A percentile compares a stretch with the other conserved stretches of the same genome.
Conservation (phyloP, 2,329 filamentous ascomycete species). For the Bipolaris sorokiniana region DNA sequence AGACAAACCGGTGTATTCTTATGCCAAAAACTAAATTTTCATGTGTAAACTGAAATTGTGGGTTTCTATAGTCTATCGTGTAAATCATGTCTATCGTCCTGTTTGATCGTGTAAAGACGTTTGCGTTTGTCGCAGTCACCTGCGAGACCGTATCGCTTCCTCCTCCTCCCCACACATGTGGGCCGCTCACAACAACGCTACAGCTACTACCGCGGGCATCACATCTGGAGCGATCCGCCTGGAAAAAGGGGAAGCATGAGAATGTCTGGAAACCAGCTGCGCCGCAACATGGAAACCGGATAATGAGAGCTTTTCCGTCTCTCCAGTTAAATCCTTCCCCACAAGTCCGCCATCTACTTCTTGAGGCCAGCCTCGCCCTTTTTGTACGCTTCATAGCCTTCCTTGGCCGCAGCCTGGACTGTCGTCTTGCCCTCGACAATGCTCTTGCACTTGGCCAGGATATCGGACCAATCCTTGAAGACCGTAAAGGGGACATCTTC, state of each 20-base stretch:
- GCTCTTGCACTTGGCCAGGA: conserved; percentile 75
- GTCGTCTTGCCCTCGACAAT: conserved; percentile 74
- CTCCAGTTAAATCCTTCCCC: neutral
- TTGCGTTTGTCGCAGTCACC: conserved; percentile 2
- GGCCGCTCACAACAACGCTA: neutral
- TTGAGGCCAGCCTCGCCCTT: conserved; percentile 50
- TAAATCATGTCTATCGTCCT: conserved; percentile 17
- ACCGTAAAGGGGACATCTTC: conserved; percentile 86
- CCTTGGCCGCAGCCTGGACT: conserved; percentile 71
- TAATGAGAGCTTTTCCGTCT: neutral
- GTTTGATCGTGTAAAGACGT: conserved; percentile 14
- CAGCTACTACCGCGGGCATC: neutral
- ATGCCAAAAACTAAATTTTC: neutral
- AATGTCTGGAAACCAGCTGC: neutral
- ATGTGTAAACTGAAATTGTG: conserved; percentile 1
- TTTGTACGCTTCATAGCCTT: conserved; percentile 57
- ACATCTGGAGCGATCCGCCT: neutral
- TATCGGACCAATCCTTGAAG: conserved; percentile 83
- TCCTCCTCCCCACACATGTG: neutral
- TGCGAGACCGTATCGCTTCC: neutral
- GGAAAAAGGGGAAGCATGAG: neutral
- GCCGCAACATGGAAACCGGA: conserved; percentile 1
- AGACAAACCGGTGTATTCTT: neutral
- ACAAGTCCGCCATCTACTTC: conserved; percentile 21
- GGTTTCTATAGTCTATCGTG: conserved; percentile 21